phyloP scores from a whole-genome alignment of 108 stramenopile species.

The Mediolabrus comicus region DNA sequence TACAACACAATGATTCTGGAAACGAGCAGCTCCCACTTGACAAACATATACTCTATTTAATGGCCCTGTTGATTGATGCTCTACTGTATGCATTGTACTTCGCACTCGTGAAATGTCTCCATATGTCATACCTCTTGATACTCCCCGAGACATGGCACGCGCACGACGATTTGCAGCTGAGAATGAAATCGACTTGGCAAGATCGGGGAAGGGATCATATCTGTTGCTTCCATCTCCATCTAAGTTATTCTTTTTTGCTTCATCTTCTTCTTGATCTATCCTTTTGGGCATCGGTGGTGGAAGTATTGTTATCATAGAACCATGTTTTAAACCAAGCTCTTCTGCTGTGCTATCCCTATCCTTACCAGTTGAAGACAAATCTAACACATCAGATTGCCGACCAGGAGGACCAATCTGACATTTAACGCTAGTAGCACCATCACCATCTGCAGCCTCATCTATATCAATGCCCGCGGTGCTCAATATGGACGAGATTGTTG shows the following conservation, averaged over 20 bases:
- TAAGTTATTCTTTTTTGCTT: background rate
- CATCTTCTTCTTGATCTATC: constrained; percentile 6
- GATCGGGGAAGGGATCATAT: constrained; percentile 82
- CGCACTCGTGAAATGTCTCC: constrained; percentile 63
- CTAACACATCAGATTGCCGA: constrained; percentile 1
- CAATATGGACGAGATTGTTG: constrained; percentile 37
- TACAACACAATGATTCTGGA: constrained; percentile 58
- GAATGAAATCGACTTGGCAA: constrained; percentile 72
- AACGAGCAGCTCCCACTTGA: constrained; percentile 65
- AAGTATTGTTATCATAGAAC: constrained; percentile 65
- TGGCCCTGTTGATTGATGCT: constrained; percentile 69
- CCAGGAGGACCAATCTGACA: constrained; percentile 28
- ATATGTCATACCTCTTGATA: constrained; percentile 58
- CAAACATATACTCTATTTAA: constrained; percentile 80
- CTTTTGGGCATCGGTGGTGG: constrained; percentile 17
- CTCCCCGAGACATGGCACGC: constrained; percentile 42
- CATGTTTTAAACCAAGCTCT: constrained; percentile 63
- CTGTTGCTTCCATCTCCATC: constrained; percentile 4
- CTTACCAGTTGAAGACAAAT: constrained; percentile 14
- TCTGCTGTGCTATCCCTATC: constrained; percentile 28
- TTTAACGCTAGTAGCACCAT: background rate
- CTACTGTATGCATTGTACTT: constrained; percentile 67
- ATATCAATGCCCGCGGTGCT: constrained; percentile 27
- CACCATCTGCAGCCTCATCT: constrained; percentile 2
- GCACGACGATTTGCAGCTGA: constrained; percentile 45